These are phyloP conservation scores for Calonectria pauciramosa DNA, from an alignment of 2,329 filamentous ascomycete species.

Conservation along the genomic window DNA sequence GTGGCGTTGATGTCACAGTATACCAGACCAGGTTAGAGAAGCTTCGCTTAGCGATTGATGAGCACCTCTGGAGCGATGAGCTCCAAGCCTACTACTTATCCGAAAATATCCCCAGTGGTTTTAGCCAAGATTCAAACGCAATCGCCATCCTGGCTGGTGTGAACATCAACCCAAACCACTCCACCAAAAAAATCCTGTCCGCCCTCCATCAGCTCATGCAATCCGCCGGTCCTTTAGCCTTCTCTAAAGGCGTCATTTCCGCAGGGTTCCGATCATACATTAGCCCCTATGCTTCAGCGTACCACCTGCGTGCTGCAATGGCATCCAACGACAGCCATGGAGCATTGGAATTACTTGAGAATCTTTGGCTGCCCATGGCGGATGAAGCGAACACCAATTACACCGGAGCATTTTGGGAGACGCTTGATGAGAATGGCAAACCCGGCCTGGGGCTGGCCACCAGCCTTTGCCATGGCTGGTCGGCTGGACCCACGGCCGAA, in stretches of 20 bases:
- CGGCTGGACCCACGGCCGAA: constrained; percentile 49
- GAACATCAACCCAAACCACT: not conserved
- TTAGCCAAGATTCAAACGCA: constrained; percentile 50
- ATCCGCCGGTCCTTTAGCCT: constrained; percentile 5
- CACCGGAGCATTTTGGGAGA: constrained; percentile 50
- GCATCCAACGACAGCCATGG: constrained; percentile 21
- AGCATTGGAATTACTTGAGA: constrained; percentile 33
- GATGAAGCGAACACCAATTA: constrained; percentile 42
- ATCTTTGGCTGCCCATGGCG: constrained; percentile 47
- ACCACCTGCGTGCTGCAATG: constrained; percentile 49
- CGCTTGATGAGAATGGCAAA: constrained; percentile 37
- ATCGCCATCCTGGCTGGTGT: constrained; percentile 49
- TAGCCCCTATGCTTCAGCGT: constrained; percentile 47
- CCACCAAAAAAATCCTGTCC: not conserved
- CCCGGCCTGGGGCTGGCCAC: constrained; percentile 46
- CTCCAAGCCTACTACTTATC: constrained; percentile 37
- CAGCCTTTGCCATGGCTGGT: constrained; percentile 52
- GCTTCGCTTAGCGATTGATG: constrained; percentile 44
- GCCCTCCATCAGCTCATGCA: constrained; percentile 3
- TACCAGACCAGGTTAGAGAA: constrained; percentile 43
- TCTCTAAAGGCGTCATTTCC: not conserved
- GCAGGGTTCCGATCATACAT: constrained; percentile 36
- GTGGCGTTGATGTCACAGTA: constrained; percentile 32
- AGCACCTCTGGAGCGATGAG: constrained; percentile 37
- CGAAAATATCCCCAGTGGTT: constrained; percentile 32